phyloP scores from a whole-genome alignment of 78 protist genomes.

The Dictyostelium purpureum region DNA sequence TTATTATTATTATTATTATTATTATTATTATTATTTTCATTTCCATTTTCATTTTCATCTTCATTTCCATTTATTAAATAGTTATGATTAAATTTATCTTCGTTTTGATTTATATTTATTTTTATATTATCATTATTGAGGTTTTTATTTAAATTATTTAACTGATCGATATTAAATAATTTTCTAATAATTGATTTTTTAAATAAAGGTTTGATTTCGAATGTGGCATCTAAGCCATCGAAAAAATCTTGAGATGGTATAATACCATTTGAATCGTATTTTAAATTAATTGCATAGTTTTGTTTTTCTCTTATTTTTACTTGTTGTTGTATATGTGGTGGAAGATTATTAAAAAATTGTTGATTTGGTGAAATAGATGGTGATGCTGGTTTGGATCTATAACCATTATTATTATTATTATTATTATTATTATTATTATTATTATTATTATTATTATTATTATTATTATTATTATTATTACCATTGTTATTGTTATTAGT shows the following conservation, averaged over 20 bases:
- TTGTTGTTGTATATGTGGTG: constrained; percentile 10
- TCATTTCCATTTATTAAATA: no score
- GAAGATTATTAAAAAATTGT: not conserved
- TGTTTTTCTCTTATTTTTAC: not conserved
- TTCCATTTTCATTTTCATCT: no score
- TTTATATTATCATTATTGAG: not conserved
- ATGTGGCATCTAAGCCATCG: constrained; percentile 17
- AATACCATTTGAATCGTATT: constrained; percentile 11
- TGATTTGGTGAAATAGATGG: not conserved
- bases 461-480: not conserved
- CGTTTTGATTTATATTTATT: no score
- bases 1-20: not conserved
- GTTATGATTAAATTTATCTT: no score
- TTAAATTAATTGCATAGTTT: not conserved
- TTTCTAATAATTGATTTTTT: not conserved
- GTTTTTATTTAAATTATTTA: not conserved
- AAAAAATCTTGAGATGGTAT: constrained; percentile 44
- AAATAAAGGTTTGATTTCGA: constrained; percentile 12
- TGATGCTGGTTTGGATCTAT: not conserved
- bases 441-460: not conserved
- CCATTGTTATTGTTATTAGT: not conserved
- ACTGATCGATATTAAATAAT: constrained; percentile 6
- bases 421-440: not conserved
- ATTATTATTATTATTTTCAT: not conserved
- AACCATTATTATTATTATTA: not conserved